Base-by-base conservation (phyloP, 1,284 basidiomycete genomes). In the Trametes pubescens region DNA sequence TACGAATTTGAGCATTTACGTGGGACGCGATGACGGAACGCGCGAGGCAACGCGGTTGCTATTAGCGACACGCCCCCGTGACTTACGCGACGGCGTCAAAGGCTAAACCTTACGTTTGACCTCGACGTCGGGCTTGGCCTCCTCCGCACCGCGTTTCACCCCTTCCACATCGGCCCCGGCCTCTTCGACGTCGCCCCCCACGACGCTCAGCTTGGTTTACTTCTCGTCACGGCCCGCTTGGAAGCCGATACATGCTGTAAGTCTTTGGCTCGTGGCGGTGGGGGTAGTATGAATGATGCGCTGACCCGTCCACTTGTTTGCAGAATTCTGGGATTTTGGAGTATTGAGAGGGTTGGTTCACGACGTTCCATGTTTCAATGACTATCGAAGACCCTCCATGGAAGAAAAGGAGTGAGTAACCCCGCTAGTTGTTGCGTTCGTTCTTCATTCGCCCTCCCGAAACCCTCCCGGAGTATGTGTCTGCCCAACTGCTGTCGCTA, bases 371-470 rank as follows among this genome's bases (percentile, higher is more conserved):
- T 73, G 70, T 69, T 65, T 73, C 65, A 60, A 76, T 76, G 75
- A 73, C 70, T 64, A 71, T 73, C 53, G 72, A 75, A 51, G 77
- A 80, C 65, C 80, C 79, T 47, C 75, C 77, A 74, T 81, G 80
- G 80, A 81, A 80, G 75, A 74, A 76, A 69, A 76, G 71, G 69
- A 77, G 80, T 80, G 62, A 70, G 77, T 73, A 29, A n/a, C 22
- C 21, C 37, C 7, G 48, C 16, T n/a, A 13, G 35, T 47, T 10
- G 18, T 32, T 29, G 11, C 8, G 49, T 40, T 22, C 35, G n/a
- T 16, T 9, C 38, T 34, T 18, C 13, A 54, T 44, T 22, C 40
- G 18, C 13, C 14, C 44, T 47, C 22, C 44, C n/a, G 51, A 38
- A 26, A 1, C 18, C 24, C 24, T 26, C 16, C 13, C 51, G 35